These are phyloP conservation scores for Candida sanyaensis DNA, from an alignment of 1,139 yeast genomes.

Conservation along the genomic window DNA sequence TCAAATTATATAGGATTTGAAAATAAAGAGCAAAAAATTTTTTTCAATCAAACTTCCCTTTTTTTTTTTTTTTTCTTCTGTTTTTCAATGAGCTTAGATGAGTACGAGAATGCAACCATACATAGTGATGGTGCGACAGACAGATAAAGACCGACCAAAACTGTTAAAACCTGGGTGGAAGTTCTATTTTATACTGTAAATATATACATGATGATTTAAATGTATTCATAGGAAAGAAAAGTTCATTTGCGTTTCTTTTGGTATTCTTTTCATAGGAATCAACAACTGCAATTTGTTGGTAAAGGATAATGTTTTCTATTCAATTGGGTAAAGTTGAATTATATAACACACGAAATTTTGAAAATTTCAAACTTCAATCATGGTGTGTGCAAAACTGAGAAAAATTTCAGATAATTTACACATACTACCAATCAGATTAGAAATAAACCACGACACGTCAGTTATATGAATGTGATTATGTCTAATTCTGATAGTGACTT, in stretches of 20 bases:
- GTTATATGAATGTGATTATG: constrained; percentile 4
- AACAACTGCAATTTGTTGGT: too few species aligned
- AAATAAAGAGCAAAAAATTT: background rate
- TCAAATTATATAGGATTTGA: background rate
- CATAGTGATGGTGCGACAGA: background rate
- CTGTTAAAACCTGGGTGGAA: too few species aligned
- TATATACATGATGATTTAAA: too few species aligned
- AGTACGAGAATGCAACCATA: too few species aligned
- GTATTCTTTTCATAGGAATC: too few species aligned
- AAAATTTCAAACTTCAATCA: background rate
- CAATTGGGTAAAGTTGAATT: too few species aligned
- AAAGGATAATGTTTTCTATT: too few species aligned
- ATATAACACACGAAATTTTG: background rate
- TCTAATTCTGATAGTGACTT: constrained; percentile 20
- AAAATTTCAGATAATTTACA: background rate
- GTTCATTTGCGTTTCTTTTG: too few species aligned
- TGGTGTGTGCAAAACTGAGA: background rate
- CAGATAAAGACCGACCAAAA: background rate
- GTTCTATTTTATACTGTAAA: too few species aligned
- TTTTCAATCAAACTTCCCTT: background rate
- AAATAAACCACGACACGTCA: background rate
- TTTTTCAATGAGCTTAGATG: background rate
- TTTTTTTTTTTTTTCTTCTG: background rate
- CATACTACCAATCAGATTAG: too few species aligned
- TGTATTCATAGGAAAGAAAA: too few species aligned